A percentile compares a stretch with the other conserved stretches of the same genome.
phyloP scores from a whole-genome alignment of 257 asterid species.

The Salvia rosmarinus region DNA sequence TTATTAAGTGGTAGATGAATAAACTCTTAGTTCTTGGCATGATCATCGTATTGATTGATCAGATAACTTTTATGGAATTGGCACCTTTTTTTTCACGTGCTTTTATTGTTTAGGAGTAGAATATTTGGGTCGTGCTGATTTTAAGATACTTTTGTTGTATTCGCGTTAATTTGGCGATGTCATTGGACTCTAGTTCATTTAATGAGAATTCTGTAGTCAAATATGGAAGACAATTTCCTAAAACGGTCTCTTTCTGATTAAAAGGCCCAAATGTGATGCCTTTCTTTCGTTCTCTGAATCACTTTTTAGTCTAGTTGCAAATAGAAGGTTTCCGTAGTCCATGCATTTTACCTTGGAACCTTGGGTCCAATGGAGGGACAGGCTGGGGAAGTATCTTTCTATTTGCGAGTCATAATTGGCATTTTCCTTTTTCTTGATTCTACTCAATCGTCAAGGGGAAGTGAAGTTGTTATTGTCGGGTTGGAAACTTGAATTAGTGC shows the following conservation, averaged over 20 bases:
- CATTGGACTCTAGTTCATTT: neutral
- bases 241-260: neutral
- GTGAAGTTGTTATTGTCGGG: no score
- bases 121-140: neutral
- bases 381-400: no score
- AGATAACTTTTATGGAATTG: conserved; percentile 4
- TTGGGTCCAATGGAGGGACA: no score
- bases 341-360: neutral
- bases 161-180: conserved; percentile 2
- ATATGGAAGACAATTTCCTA: neutral
- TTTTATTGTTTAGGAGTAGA: neutral
- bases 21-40: neutral
- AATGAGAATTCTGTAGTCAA: neutral
- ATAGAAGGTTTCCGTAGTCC: neutral
- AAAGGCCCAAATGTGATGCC: neutral
- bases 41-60: neutral
- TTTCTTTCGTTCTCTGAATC: neutral
- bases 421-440: no score
- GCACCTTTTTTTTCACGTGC: neutral
- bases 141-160: neutral
- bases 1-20: conserved; percentile 4
- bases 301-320: neutral
- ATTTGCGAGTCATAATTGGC: no score
- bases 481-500: neutral
- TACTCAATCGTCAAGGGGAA: no score